Evolutionary conservation across 257 asterid species (phyloP).

Genomic region (Cruciata laevipes): DNA sequence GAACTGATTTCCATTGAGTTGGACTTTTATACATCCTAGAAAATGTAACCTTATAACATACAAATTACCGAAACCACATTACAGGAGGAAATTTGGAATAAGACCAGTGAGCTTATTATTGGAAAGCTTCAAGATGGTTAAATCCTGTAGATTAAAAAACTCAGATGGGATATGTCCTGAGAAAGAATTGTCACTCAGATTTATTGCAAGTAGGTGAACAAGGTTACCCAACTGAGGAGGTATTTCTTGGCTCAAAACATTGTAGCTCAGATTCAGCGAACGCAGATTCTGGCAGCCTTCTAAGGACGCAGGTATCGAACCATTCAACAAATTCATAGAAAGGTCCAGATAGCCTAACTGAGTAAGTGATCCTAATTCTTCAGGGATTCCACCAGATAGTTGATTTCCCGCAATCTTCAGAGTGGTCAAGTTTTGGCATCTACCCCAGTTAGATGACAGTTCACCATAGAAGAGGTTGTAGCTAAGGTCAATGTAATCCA

Average conservation of each 20-base stretch:
- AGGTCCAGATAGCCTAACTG: conserved; percentile 17
- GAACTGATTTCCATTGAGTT: neutral
- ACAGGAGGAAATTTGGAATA: no score
- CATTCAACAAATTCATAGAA: conserved; percentile 24
- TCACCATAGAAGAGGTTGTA: conserved; percentile 26
- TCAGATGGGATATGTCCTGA: no score
- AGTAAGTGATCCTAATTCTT: conserved; percentile 14
- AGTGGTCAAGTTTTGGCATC: conserved; percentile 15
- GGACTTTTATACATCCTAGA: no score
- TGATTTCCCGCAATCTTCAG: conserved; percentile 25
- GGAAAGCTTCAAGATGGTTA: no score
- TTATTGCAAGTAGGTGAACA: conserved; percentile 4
- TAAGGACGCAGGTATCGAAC: conserved; percentile 28
- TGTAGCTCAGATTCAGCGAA: conserved; percentile 25
- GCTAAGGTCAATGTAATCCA: conserved; percentile 30
- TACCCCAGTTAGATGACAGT: no score
- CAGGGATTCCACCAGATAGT: conserved; percentile 25
- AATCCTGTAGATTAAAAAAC: no score
- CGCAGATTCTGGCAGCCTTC: conserved; percentile 19
- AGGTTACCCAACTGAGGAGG: conserved; percentile 4
- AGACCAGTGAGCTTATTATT: no score
- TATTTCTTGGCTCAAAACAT: conserved; percentile 16
- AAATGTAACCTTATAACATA: no score
- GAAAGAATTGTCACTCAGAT: no score
- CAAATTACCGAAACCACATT: no score